Evolutionary conservation across 805 yeast species (phyloP), one percentile per base, ranked within the genome.

Genomic region (Nakazawaea anatomiae): DNA sequence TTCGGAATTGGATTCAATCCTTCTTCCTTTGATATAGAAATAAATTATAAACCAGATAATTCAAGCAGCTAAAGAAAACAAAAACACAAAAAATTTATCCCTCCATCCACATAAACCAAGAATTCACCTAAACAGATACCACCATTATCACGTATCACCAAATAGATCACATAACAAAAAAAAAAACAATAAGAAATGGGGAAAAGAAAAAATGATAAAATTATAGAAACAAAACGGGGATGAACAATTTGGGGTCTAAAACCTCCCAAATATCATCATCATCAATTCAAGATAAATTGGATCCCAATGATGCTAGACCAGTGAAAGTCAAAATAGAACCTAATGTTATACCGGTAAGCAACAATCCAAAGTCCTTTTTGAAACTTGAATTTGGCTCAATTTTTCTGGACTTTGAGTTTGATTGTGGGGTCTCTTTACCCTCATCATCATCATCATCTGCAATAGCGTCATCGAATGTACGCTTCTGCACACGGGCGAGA

Each of bases 251-350:
- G 25, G 25, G 3, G 25, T 18, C 25, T 18, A 18, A 18, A 18
- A 18, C 3, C 25, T 18, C 25, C 25, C 25, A 18, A 18, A 18
- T 18, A 18, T 18, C 25, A 18, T 18, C 25, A 18, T 18, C 25
- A 18, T 18, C 25, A 18, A 18, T 18, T 18, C 25, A 18, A 3
- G 25, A 18, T 18, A 18, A 18, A 18, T 32, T 12, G 6, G 52
- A 38, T 10, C 52, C 52, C 30, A 50, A 42, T n/a, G 44, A 30
- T 3, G 47, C 43, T 28, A 50, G 42, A 9, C 49, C 46, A 8
- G 40, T 39, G 29, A 50, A 34, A 4, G 52, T 50, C 27, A 50
- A 38, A 11, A 50, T n/a, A 4, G 49, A 45, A 9, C 52, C 52
- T 25, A 50, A 9, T 2, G 50, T 25, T 8, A 46, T 6, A 29